A percentile compares a stretch with the other conserved stretches of the same genome.
Conservation (phyloP, 2,329 filamentous ascomycete species). For the Thelonectria rubi region DNA sequence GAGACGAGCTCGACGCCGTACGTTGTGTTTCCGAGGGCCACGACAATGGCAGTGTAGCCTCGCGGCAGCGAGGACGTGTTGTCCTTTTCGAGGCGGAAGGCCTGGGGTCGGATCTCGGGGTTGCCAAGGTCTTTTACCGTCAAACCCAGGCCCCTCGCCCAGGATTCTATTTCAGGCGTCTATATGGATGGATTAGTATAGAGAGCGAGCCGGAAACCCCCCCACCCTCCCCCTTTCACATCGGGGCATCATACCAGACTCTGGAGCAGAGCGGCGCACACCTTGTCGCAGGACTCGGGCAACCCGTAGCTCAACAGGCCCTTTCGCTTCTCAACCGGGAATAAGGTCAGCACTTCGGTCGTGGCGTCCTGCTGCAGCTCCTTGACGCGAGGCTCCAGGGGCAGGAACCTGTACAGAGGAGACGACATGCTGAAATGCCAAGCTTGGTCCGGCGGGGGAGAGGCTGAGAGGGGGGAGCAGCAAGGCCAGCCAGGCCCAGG, state of each 20-base stretch:
- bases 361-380: slow-evolving; percentile 39
- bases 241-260: slow-evolving; percentile 34
- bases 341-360: slow-evolving; percentile 39
- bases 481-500: too few relatives aligned
- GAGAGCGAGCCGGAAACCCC: not conserved
- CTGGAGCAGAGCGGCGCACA: slow-evolving; percentile 36
- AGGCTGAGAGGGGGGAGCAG: not conserved
- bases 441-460: slow-evolving; percentile 7
- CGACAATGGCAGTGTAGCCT: slow-evolving; percentile 39
- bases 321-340: slow-evolving; percentile 38
- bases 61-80: slow-evolving; percentile 40
- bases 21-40: slow-evolving; percentile 39
- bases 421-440: slow-evolving; percentile 35
- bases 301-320: slow-evolving; percentile 39
- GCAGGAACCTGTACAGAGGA: slow-evolving; percentile 39
- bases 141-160: slow-evolving; percentile 37
- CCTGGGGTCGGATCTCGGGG: slow-evolving; percentile 39
- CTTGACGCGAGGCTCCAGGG: slow-evolving; percentile 35
- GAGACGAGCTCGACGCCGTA: slow-evolving; percentile 40
- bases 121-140: slow-evolving; percentile 37
- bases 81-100: slow-evolving; percentile 40
- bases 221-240: not conserved
- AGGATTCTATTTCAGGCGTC: slow-evolving; percentile 37
- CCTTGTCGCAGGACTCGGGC: slow-evolving; percentile 36
- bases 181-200: not conserved